Conservation (phyloP, 1,139 yeast genomes). For the Yarrowia galli region DNA sequence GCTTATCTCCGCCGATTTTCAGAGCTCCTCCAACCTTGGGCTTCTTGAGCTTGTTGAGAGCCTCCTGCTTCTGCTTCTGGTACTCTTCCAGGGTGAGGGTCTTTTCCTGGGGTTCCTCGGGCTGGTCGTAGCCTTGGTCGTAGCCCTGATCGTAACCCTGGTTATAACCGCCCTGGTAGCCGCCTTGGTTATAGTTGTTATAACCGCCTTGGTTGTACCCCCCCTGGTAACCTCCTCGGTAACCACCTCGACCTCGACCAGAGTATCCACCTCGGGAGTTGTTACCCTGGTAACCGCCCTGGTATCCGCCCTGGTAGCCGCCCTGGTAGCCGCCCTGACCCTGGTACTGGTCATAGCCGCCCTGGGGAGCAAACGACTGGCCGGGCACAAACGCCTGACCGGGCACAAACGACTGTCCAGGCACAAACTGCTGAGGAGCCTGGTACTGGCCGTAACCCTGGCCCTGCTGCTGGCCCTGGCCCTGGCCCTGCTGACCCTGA, state of each 20-base stretch:
- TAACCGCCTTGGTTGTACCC: slow-evolving; percentile 45
- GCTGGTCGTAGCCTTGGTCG: slow-evolving; percentile 45
- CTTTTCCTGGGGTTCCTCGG: slow-evolving; percentile 44
- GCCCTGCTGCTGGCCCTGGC: slow-evolving; percentile 10
- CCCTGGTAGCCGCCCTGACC: slow-evolving; percentile 45
- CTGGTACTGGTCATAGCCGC: slow-evolving; percentile 47
- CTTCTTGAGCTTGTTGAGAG: slow-evolving; percentile 49
- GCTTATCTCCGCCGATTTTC: slow-evolving; percentile 42
- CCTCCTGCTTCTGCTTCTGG: slow-evolving; percentile 69
- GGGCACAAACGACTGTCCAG: slow-evolving; percentile 43
- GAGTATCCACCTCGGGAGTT: slow-evolving; percentile 47
- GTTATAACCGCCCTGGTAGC: slow-evolving; percentile 45
- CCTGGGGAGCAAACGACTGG: slow-evolving; percentile 57
- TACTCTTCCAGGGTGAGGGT: slow-evolving; percentile 91
- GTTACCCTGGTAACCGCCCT: slow-evolving; percentile 43
- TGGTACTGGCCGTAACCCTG: slow-evolving; percentile 38
- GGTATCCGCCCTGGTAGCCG: slow-evolving; percentile 44
- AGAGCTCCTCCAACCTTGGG: slow-evolving; percentile 41
- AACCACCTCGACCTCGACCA: slow-evolving; percentile 43
- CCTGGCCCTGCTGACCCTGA: slow-evolving; percentile 1
- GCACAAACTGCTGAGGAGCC: slow-evolving; percentile 39
- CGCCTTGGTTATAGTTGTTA: slow-evolving; percentile 43
- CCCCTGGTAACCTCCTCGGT: slow-evolving; percentile 46
- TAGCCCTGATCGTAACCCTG: slow-evolving; percentile 46
- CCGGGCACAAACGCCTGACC: slow-evolving; percentile 49